Evolutionary conservation across 106 monocot genomes (phyloP).

Genomic region (Amphibolis antarctica): DNA sequence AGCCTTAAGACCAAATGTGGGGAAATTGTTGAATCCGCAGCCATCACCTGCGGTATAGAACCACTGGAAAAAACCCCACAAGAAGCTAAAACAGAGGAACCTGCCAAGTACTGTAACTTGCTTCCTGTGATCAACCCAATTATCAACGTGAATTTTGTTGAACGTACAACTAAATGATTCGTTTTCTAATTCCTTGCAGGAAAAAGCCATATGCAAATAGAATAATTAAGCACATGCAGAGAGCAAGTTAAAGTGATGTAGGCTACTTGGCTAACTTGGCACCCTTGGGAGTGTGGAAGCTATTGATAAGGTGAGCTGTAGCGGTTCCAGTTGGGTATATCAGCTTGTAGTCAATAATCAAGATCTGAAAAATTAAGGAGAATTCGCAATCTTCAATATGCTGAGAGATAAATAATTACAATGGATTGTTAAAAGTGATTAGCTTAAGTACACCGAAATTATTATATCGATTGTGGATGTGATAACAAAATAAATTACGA

Average conservation of each 20-base stretch:
- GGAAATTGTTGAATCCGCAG: constrained; percentile 55
- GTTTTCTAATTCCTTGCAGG: too few relatives aligned
- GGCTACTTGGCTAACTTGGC: constrained; percentile 70
- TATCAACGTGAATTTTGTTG: too few relatives aligned
- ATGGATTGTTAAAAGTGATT: too few relatives aligned
- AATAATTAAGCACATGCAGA: too few relatives aligned
- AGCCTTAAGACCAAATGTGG: constrained; percentile 53
- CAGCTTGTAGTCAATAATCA: constrained; percentile 76
- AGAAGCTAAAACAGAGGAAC: constrained; percentile 43
- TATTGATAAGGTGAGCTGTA: constrained; percentile 73
- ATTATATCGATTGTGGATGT: too few relatives aligned
- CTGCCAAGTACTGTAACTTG: constrained; percentile 43
- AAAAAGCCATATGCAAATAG: too few relatives aligned
- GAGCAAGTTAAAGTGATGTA: too few relatives aligned
- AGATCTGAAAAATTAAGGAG: constrained; percentile 32
- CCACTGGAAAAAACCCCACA: constrained; percentile 84
- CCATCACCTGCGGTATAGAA: constrained; percentile 46
- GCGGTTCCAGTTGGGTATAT: constrained; percentile 75
- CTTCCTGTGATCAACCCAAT: constrained; percentile 30
- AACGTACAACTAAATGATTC: too few relatives aligned
- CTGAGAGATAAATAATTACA: too few relatives aligned
- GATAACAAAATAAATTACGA: too few relatives aligned
- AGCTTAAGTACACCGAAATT: too few relatives aligned
- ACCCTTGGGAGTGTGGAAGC: constrained; percentile 73
- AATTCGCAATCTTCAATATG: not conserved